Evolutionary conservation across 257 asterid species (phyloP).

Genomic region (Mentha longifolia): DNA sequence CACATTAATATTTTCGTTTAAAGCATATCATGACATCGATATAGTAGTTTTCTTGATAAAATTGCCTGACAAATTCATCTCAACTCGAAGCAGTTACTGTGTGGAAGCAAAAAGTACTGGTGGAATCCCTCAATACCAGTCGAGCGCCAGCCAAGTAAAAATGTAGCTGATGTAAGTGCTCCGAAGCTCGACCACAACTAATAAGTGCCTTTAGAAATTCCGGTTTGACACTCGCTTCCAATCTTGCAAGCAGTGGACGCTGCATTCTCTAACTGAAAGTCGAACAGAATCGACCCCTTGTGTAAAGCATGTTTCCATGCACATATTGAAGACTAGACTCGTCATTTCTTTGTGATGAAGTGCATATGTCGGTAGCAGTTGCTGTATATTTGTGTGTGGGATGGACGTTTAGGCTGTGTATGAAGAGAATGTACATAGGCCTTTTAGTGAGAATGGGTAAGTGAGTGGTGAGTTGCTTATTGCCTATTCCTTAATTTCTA

Average conservation of each 20-base stretch:
- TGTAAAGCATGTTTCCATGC: conserved; percentile 23
- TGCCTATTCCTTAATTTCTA: conserved; percentile 6
- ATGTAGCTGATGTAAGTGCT: conserved; percentile 40
- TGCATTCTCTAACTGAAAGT: conserved; percentile 52
- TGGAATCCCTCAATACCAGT: conserved; percentile 53
- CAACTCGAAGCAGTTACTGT: conserved; percentile 56
- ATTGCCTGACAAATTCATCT: conserved; percentile 25
- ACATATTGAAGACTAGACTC: conserved; percentile 30
- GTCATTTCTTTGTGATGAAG: conserved; percentile 3
- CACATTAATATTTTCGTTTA: too few species aligned
- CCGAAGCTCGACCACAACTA: conserved; percentile 46
- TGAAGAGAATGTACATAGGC: conserved; percentile 43
- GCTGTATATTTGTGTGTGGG: conserved; percentile 30
- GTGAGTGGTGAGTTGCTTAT: conserved; percentile 13
- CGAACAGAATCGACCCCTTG: not conserved
- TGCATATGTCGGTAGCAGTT: conserved; percentile 27
- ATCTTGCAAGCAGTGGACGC: conserved; percentile 66
- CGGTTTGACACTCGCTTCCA: conserved; percentile 63
- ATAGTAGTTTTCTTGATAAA: not conserved
- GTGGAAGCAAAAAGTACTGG: conserved; percentile 77
- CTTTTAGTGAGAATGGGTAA: conserved; percentile 27
- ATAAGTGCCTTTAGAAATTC: conserved; percentile 70
- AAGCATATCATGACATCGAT: not conserved
- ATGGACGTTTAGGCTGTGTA: conserved; percentile 25
- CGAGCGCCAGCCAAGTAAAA: conserved; percentile 60